Evolutionary conservation across 23 red algal species (phyloP).

Genomic region (Agarophyton chilense): DNA sequence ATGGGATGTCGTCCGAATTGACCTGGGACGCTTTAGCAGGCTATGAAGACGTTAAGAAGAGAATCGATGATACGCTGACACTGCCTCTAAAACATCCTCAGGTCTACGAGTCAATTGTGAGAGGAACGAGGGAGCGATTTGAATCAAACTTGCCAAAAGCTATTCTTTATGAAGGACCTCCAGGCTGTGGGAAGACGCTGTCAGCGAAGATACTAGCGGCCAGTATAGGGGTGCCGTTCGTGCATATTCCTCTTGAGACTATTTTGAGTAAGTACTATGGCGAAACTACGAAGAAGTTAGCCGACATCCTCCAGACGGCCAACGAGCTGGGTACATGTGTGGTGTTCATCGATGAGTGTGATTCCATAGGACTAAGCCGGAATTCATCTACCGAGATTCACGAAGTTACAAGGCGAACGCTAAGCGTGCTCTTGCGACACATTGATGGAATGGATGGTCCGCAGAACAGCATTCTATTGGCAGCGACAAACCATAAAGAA

Average conservation of each 20-base stretch:
- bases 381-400: conserved; percentile 77
- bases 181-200: conserved; percentile 91
- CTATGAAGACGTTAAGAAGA: conserved; percentile 88
- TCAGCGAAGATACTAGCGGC: conserved; percentile 82
- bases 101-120: conserved; percentile 91
- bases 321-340: conserved; percentile 74
- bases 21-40: conserved; percentile 90
- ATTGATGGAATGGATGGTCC: conserved; percentile 94
- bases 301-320: conserved; percentile 78
- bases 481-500: conserved; percentile 93
- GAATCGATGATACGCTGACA: conserved; percentile 79
- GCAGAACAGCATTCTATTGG: conserved; percentile 76
- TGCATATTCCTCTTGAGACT: conserved; percentile 84
- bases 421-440: conserved; percentile 87
- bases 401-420: conserved; percentile 84
- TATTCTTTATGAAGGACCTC: conserved; percentile 88
- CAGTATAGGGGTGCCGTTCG: conserved; percentile 84
- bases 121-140: conserved; percentile 71
- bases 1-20: conserved; percentile 29
- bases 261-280: conserved; percentile 91
- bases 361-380: conserved; percentile 81
- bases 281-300: conserved; percentile 82
- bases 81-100: conserved; percentile 81
- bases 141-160: conserved; percentile 84
- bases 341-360: conserved; percentile 95